Conservation (phyloP, 495 filamentous ascomycete species). For the Aspergillus diversus region DNA sequence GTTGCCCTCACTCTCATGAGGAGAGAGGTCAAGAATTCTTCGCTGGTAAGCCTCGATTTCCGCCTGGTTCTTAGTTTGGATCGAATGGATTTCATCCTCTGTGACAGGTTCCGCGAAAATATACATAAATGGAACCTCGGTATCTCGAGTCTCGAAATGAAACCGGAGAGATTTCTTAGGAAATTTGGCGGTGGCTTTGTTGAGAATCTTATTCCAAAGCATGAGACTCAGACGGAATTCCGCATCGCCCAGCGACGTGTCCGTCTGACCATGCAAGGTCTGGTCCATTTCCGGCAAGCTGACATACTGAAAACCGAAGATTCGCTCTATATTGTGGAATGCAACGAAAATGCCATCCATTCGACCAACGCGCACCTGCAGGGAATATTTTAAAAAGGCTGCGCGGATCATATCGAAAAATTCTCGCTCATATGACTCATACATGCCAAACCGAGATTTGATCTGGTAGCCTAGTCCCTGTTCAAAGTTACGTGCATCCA, state of each 20-base stretch:
- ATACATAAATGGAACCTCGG: conserved; percentile 72
- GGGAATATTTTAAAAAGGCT: conserved; percentile 94
- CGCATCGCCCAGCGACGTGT: conserved; percentile 71
- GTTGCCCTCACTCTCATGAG: conserved; percentile 26
- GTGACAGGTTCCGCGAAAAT: conserved; percentile 86
- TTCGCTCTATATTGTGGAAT: conserved; percentile 90
- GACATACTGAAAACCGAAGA: conserved; percentile 98
- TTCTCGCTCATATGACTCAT: conserved; percentile 91
- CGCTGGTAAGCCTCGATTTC: conserved; percentile 70
- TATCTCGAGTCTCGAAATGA: conserved; percentile 79
- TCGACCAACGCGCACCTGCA: conserved; percentile 93
- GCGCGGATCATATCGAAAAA: conserved; percentile 95
- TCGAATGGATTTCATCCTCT: conserved; percentile 66
- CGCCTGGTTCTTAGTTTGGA: conserved; percentile 67
- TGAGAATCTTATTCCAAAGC: conserved; percentile 75
- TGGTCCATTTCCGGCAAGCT: conserved; percentile 83
- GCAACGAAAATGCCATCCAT: conserved; percentile 99
- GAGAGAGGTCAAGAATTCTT: conserved; percentile 48
- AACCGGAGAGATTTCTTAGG: conserved; percentile 74
- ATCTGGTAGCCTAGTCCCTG: conserved; percentile 89
- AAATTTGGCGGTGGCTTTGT: conserved; percentile 74
- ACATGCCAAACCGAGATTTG: conserved; percentile 68
- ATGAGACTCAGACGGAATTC: conserved; percentile 83
- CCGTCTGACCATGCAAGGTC: conserved; percentile 72
- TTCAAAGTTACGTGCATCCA: conserved; percentile 73